Percentiles rank a stretch among this genome's conserved stretches.
These are phyloP conservation scores for Trametes polyzona DNA, from an alignment of 1,284 basidiomycete species.

Conservation along the genomic window DNA sequence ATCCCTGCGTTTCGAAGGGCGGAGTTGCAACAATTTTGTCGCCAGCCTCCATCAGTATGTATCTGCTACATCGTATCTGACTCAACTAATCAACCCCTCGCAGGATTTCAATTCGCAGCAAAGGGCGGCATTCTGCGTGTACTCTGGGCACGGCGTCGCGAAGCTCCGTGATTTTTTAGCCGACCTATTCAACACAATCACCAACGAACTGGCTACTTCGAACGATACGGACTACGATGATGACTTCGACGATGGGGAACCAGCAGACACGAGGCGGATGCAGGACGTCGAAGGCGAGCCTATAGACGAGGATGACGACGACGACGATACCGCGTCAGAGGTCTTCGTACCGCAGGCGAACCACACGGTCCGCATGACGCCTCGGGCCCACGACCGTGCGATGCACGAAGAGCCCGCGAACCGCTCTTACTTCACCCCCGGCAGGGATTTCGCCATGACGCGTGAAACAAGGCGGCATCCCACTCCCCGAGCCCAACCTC, in stretches of 20 bases:
- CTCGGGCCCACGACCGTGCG: constrained; percentile 13
- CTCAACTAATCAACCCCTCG: not conserved
- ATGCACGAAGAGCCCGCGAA: constrained; percentile 7
- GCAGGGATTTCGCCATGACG: constrained; percentile 27
- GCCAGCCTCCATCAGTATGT: constrained; percentile 83
- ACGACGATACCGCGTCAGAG: constrained; percentile 37
- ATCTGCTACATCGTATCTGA: not conserved
- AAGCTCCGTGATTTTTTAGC: constrained; percentile 83
- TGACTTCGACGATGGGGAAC: constrained; percentile 51
- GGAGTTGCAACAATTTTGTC: constrained; percentile 90
- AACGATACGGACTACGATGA: constrained; percentile 79
- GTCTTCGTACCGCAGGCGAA: constrained; percentile 26
- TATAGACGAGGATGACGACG: constrained; percentile 55
- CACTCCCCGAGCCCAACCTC: constrained; percentile 22
- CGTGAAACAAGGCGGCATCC: constrained; percentile 29
- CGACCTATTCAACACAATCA: constrained; percentile 72
- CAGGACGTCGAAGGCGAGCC: constrained; percentile 36
- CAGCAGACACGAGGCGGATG: constrained; percentile 4
- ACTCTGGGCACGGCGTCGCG: constrained; percentile 89
- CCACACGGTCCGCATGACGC: constrained; percentile 10
- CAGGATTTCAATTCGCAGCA: constrained; percentile 94
- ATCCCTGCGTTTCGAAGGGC: constrained; percentile 87
- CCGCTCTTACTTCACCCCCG: not conserved
- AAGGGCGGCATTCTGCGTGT: constrained; percentile 95
- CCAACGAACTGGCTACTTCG: constrained; percentile 65